phyloP scores from a whole-genome alignment of 169 alveolate species.

The Eimeria acervulina region DNA sequence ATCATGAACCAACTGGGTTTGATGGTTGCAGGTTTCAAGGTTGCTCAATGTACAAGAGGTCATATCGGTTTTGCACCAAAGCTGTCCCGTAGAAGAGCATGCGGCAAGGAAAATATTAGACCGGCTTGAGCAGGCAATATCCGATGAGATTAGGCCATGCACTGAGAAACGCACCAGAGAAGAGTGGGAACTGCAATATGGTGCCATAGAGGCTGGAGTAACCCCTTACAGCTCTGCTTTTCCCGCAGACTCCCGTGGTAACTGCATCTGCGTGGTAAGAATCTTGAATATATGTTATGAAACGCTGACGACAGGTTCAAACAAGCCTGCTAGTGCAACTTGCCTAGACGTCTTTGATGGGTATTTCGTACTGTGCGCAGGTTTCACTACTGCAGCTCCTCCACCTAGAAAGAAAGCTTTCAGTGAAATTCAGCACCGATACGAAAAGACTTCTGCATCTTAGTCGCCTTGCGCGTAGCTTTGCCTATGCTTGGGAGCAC shows the following conservation, averaged over 20 bases:
- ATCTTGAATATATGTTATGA: not conserved
- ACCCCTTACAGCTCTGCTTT: not conserved
- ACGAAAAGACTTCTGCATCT: not conserved
- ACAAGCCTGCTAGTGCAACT: not conserved
- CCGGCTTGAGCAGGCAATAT: not conserved
- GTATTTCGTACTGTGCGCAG: not conserved
- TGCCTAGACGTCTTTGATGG: not conserved
- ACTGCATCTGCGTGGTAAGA: not conserved
- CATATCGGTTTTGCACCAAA: not conserved
- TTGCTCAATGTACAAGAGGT: conserved; percentile 10
- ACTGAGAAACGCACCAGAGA: not conserved
- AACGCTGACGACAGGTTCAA: not conserved
- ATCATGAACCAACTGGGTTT: not conserved
- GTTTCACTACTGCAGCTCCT: not conserved
- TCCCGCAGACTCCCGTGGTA: not conserved
- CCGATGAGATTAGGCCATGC: not conserved
- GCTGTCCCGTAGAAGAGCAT: not conserved
- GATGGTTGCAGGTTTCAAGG: conserved; percentile 5
- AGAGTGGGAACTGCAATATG: not conserved
- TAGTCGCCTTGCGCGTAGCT: conserved; percentile 5
- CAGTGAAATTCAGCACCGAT: not conserved
- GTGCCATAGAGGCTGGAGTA: not conserved
- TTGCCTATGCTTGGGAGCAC: conserved; percentile 7
- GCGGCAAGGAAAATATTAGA: conserved; percentile 7
- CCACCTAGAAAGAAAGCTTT: not conserved